Base-by-base conservation (phyloP, 2,329 filamentous ascomycete species). In the Zarea fungicola region DNA sequence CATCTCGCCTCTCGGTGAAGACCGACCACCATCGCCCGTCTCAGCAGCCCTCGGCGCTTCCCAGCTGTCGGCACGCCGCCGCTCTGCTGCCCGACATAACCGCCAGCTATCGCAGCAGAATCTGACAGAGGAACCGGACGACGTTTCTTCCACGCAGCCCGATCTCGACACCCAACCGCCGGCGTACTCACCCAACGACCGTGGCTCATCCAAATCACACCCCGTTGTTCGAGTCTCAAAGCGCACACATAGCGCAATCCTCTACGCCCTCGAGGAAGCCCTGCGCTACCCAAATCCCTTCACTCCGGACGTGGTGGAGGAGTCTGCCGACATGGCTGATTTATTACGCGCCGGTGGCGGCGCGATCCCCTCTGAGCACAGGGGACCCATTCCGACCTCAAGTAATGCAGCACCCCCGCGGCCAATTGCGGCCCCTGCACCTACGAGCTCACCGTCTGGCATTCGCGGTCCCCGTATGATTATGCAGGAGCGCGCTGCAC, bases 311-410 rank as follows among this genome's bases (percentile, higher is more conserved):
- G 72, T 84, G 58, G 78, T 84, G 53, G 93, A 99, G 75, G 88
- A 95, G 73, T 86, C 88, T 78, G 88, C 91, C 58, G 81, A 82
- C 61, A 97, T 99, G 91, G 87, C 91, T 58, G 91, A 96, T 66
- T 22, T 48, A n/a, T 10, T 40, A 21, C 76, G 96, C 59, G 67
- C 75, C 54, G 65, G 66, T 52, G 76, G 81, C 62, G 79, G 81
- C 62, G 74, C 74, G 60, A 71, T 75, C 55, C 73, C 76, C 58
- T 68, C 72, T 57, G 66, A 71, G 55, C 74, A 44, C 34, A 19
- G 34, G 22, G 41, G 19, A 7, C n/a, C 25, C n/a, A 19, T 34
- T 6, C 23, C 40, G 32, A 25, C 40, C 7, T 26, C 21, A 6
- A 34, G 16, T 19, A 18, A 78, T 55, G 59, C 72, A 2, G 65